Percentiles rank a stretch among this genome's conserved stretches.
These are phyloP conservation scores for Cochlearia excelsa DNA, from an alignment of 345 rosid species.

Conservation along the genomic window DNA sequence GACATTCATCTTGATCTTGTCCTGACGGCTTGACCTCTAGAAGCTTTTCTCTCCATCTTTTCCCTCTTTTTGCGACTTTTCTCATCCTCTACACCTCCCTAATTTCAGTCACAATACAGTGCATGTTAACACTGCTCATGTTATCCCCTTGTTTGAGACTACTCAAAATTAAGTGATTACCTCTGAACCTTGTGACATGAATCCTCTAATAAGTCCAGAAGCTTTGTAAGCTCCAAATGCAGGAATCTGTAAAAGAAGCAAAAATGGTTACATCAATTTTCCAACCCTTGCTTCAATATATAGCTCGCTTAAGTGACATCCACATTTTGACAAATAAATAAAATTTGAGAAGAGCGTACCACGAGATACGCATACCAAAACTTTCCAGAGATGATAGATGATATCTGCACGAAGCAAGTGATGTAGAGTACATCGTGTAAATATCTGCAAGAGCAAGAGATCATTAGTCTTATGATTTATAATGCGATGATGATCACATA, in stretches of 20 bases:
- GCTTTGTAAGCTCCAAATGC: slow-evolving; percentile 72
- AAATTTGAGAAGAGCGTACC: slow-evolving; percentile 40
- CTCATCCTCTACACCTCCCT: slow-evolving; percentile 77
- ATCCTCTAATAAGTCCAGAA: slow-evolving; percentile 56
- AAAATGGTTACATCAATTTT: not conserved
- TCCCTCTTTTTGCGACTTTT: slow-evolving; percentile 85
- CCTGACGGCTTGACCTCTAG: slow-evolving; percentile 60
- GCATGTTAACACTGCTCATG: not conserved
- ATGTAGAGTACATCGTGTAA: slow-evolving; percentile 77
- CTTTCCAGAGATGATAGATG: slow-evolving; percentile 74
- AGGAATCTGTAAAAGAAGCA: slow-evolving; percentile 50
- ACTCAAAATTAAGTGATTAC: slow-evolving; percentile 33
- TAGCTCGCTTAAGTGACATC: not conserved
- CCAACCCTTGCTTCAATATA: not conserved
- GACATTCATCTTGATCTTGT: slow-evolving; percentile 51
- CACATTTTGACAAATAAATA: not conserved
- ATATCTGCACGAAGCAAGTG: slow-evolving; percentile 81
- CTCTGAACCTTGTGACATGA: slow-evolving; percentile 65
- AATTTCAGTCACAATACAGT: slow-evolving; percentile 14
- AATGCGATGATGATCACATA: not conserved
- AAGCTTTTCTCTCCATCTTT: slow-evolving; percentile 86
- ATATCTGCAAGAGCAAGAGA: slow-evolving; percentile 47
- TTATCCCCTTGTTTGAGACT: not conserved
- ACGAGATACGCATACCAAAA: slow-evolving; percentile 81
- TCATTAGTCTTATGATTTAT: not conserved